Evolutionary conservation across 2,329 filamentous ascomycete genomes (phyloP).

Genomic region (Furcasterigmium sp.): DNA sequence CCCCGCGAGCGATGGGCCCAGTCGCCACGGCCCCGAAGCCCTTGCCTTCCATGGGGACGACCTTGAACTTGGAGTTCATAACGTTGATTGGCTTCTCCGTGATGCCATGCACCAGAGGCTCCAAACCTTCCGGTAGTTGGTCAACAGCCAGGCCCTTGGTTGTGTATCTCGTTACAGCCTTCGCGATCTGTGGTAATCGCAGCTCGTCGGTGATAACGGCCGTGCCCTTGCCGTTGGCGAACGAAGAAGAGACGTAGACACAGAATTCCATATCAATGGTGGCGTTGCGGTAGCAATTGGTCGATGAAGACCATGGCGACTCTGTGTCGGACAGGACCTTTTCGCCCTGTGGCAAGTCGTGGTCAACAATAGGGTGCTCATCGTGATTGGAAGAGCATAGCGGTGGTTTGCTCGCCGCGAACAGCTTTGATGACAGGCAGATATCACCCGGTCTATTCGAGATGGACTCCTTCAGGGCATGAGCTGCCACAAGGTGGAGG

Average conservation of each 20-base stretch:
- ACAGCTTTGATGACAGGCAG: slow-evolving; percentile 11
- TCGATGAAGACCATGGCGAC: slow-evolving; percentile 5
- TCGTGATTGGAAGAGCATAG: slow-evolving; percentile 6
- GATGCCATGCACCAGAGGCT: slow-evolving; percentile 1
- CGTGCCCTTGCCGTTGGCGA: slow-evolving; percentile 30
- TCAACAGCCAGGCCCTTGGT: slow-evolving; percentile 13
- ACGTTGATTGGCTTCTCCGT: slow-evolving; percentile 3
- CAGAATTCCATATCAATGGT: slow-evolving; percentile 18
- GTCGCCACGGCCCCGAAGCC: slow-evolving; percentile 38
- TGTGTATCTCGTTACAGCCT: slow-evolving; percentile 20
- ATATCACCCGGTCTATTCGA: slow-evolving; percentile 7
- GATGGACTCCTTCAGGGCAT: slow-evolving; percentile 10
- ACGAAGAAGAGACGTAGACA: slow-evolving; percentile 26
- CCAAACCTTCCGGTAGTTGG: slow-evolving; percentile 13
- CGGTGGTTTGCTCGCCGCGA: slow-evolving; percentile 5
- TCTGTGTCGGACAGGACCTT: not conserved
- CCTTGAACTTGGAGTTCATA: slow-evolving; percentile 18
- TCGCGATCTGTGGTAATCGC: slow-evolving; percentile 22
- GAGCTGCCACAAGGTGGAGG: slow-evolving; percentile 3
- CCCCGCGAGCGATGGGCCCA: slow-evolving; percentile 25
- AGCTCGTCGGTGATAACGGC: slow-evolving; percentile 28
- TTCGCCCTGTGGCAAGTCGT: slow-evolving; percentile 11
- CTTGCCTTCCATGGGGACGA: slow-evolving; percentile 31
- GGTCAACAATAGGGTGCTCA: not conserved
- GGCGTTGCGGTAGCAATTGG: slow-evolving; percentile 9